Evolutionary conservation across 2,329 filamentous ascomycete species (phyloP).

Genomic region (Aureobasidium sp.): DNA sequence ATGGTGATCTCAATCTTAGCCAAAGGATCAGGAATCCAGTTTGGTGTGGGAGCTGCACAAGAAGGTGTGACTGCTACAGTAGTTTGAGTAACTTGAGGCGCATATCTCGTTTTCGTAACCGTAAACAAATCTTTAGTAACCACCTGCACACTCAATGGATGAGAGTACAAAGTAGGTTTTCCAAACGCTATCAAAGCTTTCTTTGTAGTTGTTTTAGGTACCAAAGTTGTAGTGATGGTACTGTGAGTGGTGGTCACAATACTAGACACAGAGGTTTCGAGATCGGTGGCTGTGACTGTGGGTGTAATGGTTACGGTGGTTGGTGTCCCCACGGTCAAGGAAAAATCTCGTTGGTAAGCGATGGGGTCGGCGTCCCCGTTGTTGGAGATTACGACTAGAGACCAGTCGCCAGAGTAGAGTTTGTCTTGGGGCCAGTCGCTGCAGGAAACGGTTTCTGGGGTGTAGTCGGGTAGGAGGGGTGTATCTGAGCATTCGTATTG

Average conservation of each 20-base stretch:
- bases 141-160: neutral
- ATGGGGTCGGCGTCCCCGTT: conserved; percentile 35
- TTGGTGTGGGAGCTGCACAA: neutral
- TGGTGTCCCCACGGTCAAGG: conserved; percentile 28
- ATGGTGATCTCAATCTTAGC: neutral
- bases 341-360: conserved; percentile 35
- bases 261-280: neutral
- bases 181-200: neutral
- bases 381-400: conserved; percentile 33
- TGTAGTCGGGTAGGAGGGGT: conserved; percentile 30
- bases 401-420: conserved; percentile 35
- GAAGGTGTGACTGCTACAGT: neutral
- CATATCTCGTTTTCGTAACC: neutral
- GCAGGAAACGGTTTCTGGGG: conserved; percentile 7
- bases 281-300: conserved; percentile 12
- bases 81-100: neutral
- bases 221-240: neutral
- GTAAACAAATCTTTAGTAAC: neutral
- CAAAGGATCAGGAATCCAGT: neutral
- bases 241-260: neutral
- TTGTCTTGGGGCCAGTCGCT: conserved; percentile 26
- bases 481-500: conserved; percentile 34
- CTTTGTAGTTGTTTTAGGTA: neutral
- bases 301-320: conserved; percentile 22
- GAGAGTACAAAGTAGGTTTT: neutral